Conservation (phyloP, 352 stramenopile genomes). For the Blastocystis hominis region DNA sequence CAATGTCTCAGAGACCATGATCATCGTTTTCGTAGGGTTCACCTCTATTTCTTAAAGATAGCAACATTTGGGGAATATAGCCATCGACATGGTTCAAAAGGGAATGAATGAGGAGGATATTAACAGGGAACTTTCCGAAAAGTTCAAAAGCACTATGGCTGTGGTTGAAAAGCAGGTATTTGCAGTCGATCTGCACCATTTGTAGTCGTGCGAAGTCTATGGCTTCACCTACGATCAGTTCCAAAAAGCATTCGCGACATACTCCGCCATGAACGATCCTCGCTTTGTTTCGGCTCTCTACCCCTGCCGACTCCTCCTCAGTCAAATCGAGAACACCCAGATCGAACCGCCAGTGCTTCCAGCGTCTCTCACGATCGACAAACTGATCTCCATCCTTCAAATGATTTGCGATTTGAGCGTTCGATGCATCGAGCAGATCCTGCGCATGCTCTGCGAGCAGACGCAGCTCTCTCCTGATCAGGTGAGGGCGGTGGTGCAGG, state of each 20-base stretch:
- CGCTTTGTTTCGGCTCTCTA: conserved; percentile 14
- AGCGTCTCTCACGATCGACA: neutral
- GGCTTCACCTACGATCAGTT: neutral
- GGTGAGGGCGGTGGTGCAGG: neutral
- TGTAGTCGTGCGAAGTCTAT: conserved; percentile 24
- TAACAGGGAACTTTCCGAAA: neutral
- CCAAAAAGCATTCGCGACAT: neutral
- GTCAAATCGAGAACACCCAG: conserved; percentile 26
- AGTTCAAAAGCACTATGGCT: conserved; percentile 45
- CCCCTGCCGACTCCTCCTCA: conserved; percentile 21
- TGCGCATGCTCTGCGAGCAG: conserved; percentile 15
- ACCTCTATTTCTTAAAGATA: neutral
- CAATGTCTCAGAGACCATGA: conserved; percentile 43
- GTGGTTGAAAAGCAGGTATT: conserved; percentile 44
- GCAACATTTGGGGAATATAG: conserved; percentile 27
- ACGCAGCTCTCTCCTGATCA: neutral
- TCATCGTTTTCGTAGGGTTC: conserved; percentile 10
- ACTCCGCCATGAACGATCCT: neutral
- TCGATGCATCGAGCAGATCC: conserved; percentile 15
- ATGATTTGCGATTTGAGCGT: conserved; percentile 5
- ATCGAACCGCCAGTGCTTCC: conserved; percentile 8
- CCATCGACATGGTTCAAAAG: conserved; percentile 28
- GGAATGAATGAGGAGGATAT: conserved; percentile 35
- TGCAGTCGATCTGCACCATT: neutral
- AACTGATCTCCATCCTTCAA: neutral